Percentiles rank a stretch among this genome's conserved stretches.
Evolutionary conservation across 2,329 filamentous ascomycete genomes (phyloP).

Genomic region (Lasiodiplodia hormozganensis): DNA sequence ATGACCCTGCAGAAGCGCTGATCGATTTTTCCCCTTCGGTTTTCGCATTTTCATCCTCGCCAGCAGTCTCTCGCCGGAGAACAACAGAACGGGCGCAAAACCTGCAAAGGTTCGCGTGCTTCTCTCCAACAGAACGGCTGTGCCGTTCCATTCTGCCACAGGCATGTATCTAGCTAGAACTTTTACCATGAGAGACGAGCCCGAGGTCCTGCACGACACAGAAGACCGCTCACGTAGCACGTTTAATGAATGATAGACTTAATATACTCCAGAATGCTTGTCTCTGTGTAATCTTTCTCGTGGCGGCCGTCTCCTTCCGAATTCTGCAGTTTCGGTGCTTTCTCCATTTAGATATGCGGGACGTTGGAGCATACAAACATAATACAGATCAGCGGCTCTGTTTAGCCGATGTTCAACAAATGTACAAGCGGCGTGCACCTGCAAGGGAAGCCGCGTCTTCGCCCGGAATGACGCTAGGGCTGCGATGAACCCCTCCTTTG

Average conservation of each 20-base stretch:
- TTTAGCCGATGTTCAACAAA: not conserved
- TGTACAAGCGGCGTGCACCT: not conserved
- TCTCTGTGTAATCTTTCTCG: not conserved
- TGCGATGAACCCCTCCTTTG: not conserved
- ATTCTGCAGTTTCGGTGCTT: not conserved
- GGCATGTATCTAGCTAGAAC: constrained; percentile 4
- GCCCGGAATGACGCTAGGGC: not conserved
- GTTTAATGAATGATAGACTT: constrained; percentile 15
- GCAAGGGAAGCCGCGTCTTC: not conserved
- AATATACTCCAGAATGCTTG: not conserved
- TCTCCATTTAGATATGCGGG: not conserved
- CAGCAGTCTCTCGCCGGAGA: constrained; percentile 1
- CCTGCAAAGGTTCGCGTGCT: not conserved
- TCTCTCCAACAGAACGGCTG: constrained; percentile 3
- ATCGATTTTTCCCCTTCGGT: not conserved
- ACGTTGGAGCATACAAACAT: not conserved
- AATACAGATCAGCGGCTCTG: no score
- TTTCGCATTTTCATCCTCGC: not conserved
- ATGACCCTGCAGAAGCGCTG: constrained; percentile 9
- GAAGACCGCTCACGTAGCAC: constrained; percentile 14
- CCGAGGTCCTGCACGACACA: constrained; percentile 5
- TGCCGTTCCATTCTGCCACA: not conserved
- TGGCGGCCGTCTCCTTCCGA: not conserved
- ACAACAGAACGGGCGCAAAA: not conserved
- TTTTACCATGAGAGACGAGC: constrained; percentile 10